Percentiles rank a stretch among this genome's conserved stretches.
phyloP scores from a whole-genome alignment of 257 asterid genomes.

The Plantago major region DNA sequence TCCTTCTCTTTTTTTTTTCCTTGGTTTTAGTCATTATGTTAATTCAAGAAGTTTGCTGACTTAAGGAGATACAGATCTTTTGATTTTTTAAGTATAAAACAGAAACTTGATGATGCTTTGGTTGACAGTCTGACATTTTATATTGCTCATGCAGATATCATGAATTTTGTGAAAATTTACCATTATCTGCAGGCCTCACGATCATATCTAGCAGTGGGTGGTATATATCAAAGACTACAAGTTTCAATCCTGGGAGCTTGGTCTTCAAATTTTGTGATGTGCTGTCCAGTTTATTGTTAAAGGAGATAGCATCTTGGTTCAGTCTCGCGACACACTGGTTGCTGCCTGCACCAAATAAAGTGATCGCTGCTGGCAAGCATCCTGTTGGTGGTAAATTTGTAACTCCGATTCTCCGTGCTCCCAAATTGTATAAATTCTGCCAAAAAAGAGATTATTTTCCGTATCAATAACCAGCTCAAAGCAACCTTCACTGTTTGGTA shows the following conservation, averaged over 20 bases:
- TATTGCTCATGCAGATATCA: conserved; percentile 10
- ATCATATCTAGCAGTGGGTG: conserved; percentile 61
- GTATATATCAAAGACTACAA: conserved; percentile 78
- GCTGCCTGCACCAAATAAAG: conserved; percentile 59
- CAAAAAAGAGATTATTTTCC: conserved; percentile 5
- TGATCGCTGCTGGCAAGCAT: conserved; percentile 83
- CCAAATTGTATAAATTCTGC: conserved; percentile 53
- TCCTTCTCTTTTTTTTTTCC: background rate
- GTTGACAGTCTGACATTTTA: too few species aligned
- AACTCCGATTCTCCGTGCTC: conserved; percentile 75
- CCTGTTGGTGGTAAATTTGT: conserved; percentile 74
- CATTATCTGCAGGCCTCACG: conserved; percentile 45
- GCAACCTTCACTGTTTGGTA: conserved; percentile 3
- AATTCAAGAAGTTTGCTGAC: too few species aligned
- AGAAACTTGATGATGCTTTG: background rate
- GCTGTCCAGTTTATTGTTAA: conserved; percentile 54
- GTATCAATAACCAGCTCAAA: conserved; percentile 4
- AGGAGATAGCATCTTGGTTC: conserved; percentile 58
- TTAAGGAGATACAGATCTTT: too few species aligned
- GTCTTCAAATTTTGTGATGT: conserved; percentile 54
- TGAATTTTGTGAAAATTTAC: conserved; percentile 29
- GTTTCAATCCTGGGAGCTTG: conserved; percentile 56
- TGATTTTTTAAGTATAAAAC: too few species aligned
- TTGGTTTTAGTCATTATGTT: too few species aligned
- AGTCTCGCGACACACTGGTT: conserved; percentile 61